Evolutionary conservation across 2,329 filamentous ascomycete species (phyloP), one percentile per base, ranked within the genome.

Genomic region (Fragosphaeria purpurea): DNA sequence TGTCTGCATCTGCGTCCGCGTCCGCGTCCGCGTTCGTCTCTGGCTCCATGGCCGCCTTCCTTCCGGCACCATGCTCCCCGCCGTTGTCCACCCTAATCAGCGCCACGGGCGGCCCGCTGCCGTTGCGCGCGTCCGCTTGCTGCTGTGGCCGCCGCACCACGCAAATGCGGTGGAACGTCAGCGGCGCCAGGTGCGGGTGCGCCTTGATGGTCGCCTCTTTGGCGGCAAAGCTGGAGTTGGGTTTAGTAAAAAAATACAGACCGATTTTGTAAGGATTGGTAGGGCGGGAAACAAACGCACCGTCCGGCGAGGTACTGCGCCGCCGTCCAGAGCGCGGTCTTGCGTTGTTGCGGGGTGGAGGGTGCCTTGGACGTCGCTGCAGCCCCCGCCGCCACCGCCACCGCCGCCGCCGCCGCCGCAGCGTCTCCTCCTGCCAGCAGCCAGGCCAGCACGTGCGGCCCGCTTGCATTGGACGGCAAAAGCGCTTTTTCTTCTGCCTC

Each of bases 201-300:
- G 86, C 85, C 67, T 90, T 89, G 57, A 86, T 81, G 48, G 75
- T 76, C 1, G 85, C 86, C 65, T 88, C 86, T 62, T 88, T 88
- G 7, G 83, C 85, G 1, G 85, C 84, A 61, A 83, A 85, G 48
- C 80, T 78, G 46, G 9, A 22, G 9, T 32, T 12, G 5, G 10
- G 34, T n/a, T 13, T 2, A 33, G 5, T 30, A 4, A 22, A 34
- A 3, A 40, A 33, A n/a, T 9, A 7, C 7, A 13, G 7, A 12
- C 35, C 7, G 35, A 11, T 7, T 11, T 37, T 37, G 35, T 7
- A 37, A 37, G 35, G 7, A 4, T 2, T 2, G 11, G 35, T 37
- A 37, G 35, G 4, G 35, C 43, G 22, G 35, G 7, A 41, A 37
- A 34, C 5, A 37, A 12, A 35, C 12, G 35, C 50, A 74, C 70